Base-by-base conservation (phyloP, 768 basidiomycete species). In the Leccinum longicurvipes region DNA sequence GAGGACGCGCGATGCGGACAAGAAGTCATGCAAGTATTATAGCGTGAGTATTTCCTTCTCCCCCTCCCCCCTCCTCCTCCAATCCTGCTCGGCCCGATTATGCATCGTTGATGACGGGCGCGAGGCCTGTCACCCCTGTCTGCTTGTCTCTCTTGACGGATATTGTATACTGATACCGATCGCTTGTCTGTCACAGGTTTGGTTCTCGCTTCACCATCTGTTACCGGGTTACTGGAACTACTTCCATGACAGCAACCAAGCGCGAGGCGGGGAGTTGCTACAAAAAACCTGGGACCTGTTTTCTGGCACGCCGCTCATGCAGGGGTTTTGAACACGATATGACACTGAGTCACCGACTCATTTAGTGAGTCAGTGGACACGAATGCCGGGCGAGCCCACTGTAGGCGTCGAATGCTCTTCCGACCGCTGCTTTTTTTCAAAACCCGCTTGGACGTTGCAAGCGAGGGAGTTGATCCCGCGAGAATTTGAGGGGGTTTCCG, bases 191-290 rank as follows among this genome's bases (percentile, higher is more conserved):
- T 0, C 14, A 23, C 7, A 73, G 73, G 27, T 74, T 10, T 73
- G 73, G 73, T 71, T 72, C 54, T 71, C 71, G 4, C 55, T 72
- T 6, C 72, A 71, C 3, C 71, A 74, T 32, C 46, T 73, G 45
- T 59, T 73, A 24, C 73, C 72, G 0, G 73, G 71, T 0, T 73
- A 74, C 51, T 73, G 73, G 72, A 70, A 74, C 29, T 70, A 61
- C 27, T 63, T 70, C 55, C 69, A 71, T 29, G 64, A 54, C 17
- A 51, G 28, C 27, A 50, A 55, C 28, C 27, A 57, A 6, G 4
- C 24, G 6, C 57, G 61, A n/a, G 55, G 60, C 0, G 58, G 59
- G 3, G 67, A 69, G 31, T 27, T 69, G 2, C 41, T 69, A 12
- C 59, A 65, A 41, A 41, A 46, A 14, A 56, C 61, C 10, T 63